phyloP scores from a whole-genome alignment of 2,329 filamentous ascomycete species.

The Orbilia javanica region DNA sequence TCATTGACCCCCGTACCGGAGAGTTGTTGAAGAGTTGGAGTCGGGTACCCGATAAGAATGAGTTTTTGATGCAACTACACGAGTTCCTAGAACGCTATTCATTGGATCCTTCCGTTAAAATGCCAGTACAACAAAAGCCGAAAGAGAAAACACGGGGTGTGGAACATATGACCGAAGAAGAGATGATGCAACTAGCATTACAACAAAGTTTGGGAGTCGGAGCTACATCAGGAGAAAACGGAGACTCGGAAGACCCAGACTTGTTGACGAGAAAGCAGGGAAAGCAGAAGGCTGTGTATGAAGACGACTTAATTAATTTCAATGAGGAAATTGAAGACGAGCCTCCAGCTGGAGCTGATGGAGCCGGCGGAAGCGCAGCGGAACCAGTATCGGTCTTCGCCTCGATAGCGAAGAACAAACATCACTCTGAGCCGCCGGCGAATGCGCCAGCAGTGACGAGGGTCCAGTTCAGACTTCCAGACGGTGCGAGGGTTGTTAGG shows the following conservation, averaged over 20 bases:
- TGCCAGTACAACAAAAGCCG: constrained; percentile 77
- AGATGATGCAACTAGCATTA: constrained; percentile 94
- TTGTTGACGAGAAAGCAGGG: constrained; percentile 78
- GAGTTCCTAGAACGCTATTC: constrained; percentile 99
- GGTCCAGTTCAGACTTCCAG: constrained; percentile 91
- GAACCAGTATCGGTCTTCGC: constrained; percentile 71
- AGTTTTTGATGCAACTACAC: constrained; percentile 90
- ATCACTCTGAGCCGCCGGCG: constrained; percentile 82
- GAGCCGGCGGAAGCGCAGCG: constrained; percentile 60
- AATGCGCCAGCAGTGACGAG: constrained; percentile 81
- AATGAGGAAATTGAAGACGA: constrained; percentile 60
- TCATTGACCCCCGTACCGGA: constrained; percentile 93
- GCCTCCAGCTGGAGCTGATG: constrained; percentile 56
- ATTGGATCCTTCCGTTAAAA: constrained; percentile 86
- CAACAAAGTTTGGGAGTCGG: constrained; percentile 79
- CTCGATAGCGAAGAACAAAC: constrained; percentile 77
- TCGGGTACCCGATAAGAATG: constrained; percentile 79
- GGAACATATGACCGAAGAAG: constrained; percentile 92
- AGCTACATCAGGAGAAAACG: constrained; percentile 65
- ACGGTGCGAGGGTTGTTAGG: constrained; percentile 81
- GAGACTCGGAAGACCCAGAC: constrained; percentile 79
- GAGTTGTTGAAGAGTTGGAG: constrained; percentile 98
- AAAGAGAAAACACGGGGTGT: constrained; percentile 83
- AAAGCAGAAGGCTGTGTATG: constrained; percentile 69
- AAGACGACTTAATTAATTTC: constrained; percentile 65